Percentiles rank a stretch among this genome's conserved stretches.
phyloP scores from a whole-genome alignment of 1,284 basidiomycete genomes.

The Vanrija sp. region DNA sequence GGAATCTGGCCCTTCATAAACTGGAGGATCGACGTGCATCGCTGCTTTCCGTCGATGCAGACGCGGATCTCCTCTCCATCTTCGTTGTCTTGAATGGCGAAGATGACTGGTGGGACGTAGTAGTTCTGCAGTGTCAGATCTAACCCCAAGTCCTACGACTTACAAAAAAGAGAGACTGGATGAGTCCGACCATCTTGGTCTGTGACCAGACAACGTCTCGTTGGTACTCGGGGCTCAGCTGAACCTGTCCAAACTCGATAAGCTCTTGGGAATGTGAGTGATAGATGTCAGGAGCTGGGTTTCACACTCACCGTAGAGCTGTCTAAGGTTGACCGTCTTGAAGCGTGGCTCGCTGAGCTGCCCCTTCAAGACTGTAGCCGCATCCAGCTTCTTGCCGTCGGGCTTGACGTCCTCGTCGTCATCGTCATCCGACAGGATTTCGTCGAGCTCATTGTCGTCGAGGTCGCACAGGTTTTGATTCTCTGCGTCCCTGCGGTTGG shows the following conservation, averaged over 20 bases:
- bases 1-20: conserved; percentile 44
- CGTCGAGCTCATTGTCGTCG: conserved; percentile 30
- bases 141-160: conserved; percentile 6
- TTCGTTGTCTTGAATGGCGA: conserved; percentile 21
- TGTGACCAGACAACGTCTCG: conserved; percentile 45
- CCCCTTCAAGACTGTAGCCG: conserved; percentile 18
- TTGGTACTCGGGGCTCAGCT: conserved; percentile 42
- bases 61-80: conserved; percentile 22
- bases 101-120: conserved; percentile 44
- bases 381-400: conserved; percentile 4
- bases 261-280: conserved; percentile 20
- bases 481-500: too few relatives aligned
- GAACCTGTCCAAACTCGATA: conserved; percentile 32
- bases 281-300: not conserved
- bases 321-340: conserved; percentile 20
- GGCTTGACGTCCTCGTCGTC: conserved; percentile 23
- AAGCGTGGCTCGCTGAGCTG: conserved; percentile 25
- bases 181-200: conserved; percentile 26
- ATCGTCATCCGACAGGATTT: conserved; percentile 27
- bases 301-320: conserved; percentile 29
- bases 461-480: not conserved
- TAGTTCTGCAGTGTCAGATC: conserved; percentile 30
- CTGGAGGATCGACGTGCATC: conserved; percentile 35
- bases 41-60: conserved; percentile 48
- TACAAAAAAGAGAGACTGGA: conserved; percentile 37